Evolutionary conservation across 2,329 filamentous ascomycete species (phyloP), one percentile per base, ranked within the genome.

Genomic region (Ophiostoma sp.): DNA sequence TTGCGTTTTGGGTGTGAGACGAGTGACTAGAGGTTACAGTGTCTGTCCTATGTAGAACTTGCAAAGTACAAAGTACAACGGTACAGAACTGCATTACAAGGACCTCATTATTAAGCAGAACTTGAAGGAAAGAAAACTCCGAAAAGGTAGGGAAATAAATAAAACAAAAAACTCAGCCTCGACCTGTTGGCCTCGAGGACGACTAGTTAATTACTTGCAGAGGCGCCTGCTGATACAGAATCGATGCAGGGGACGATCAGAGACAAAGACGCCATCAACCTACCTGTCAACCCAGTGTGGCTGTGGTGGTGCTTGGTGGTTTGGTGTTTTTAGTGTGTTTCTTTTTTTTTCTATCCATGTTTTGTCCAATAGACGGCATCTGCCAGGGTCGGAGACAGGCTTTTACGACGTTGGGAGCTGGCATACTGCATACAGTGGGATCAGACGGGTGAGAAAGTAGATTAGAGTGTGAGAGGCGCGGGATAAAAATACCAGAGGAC

Each of bases 271-370:
- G 8, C 48, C 20, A n/a, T 20, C n/a, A 57, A 54, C 48, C 48
- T 54, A 54, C 48, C 48, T 54, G 8, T 54, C 48, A 54, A 57
- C 52, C 52, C 52, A 57, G 52, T 57, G 52, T 57, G 52, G 52
- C 52, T 57, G 52, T 54, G 48, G 36, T 39, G 36, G 36, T 39
- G 36, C 10, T 39, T 39, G 36, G 36, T 39, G 36, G n/a, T 57
- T 11, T 57, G 11, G 23, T 62, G 8, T 62, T 33, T 33, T 33
- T 33, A 15, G n/a, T 60, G 23, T 60, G 0, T 15, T 31, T 60
- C 5, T 33, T 31, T 15, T 60, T 13, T 6, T 13, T 60, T 17
- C 27, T 33, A 6, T 27, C 27, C 15, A 17, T 48, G 20, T 48
- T 39, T 48, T 20, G 20, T 48, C 44, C 44, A 48, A 48, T n/a